A percentile compares a stretch with the other conserved stretches of the same genome.
Conservation (phyloP, 371 early-diverging fungal species). For the Paraphysoderma sedebokerense region DNA sequence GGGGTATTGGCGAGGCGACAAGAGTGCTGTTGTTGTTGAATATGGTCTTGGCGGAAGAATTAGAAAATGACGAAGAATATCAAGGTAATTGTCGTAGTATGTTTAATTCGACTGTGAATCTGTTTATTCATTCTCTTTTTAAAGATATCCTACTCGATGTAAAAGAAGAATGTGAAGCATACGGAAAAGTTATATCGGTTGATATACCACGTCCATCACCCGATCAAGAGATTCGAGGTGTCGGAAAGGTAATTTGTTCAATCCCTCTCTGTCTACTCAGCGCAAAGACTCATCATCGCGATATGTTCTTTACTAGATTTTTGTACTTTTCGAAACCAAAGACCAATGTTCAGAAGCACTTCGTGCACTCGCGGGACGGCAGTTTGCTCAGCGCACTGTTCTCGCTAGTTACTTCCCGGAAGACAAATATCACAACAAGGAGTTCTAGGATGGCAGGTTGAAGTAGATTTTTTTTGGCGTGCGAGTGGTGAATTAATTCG, state of each 20-base stretch:
- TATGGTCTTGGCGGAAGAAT: slow-evolving; percentile 82
- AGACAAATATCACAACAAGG: too few relatives aligned
- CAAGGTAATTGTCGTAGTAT: slow-evolving; percentile 30
- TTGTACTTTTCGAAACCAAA: slow-evolving; percentile 46
- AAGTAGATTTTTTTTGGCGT: too few relatives aligned
- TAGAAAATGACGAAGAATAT: slow-evolving; percentile 73
- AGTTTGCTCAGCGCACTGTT: slow-evolving; percentile 85
- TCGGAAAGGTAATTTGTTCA: too few relatives aligned
- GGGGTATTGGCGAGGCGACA: slow-evolving; percentile 7
- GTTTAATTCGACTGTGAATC: not conserved
- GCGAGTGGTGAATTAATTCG: too few relatives aligned
- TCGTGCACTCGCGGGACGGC: slow-evolving; percentile 77
- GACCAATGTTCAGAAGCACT: slow-evolving; percentile 50
- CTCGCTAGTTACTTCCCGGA: slow-evolving; percentile 67
- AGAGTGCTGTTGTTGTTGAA: slow-evolving; percentile 72
- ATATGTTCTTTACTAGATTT: too few relatives aligned
- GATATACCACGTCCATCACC: slow-evolving; percentile 64
- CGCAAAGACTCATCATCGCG: too few relatives aligned
- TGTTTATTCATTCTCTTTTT: slow-evolving; percentile 4
- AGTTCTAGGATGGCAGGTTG: too few relatives aligned
- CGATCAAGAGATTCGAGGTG: slow-evolving; percentile 37
- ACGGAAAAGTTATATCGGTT: slow-evolving; percentile 59
- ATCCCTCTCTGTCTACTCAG: too few relatives aligned
- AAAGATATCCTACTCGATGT: slow-evolving; percentile 84
- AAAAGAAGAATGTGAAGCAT: slow-evolving; percentile 73